These are phyloP conservation scores for Monosporozyma solicola DNA, from an alignment of 805 yeast genomes.

Conservation along the genomic window DNA sequence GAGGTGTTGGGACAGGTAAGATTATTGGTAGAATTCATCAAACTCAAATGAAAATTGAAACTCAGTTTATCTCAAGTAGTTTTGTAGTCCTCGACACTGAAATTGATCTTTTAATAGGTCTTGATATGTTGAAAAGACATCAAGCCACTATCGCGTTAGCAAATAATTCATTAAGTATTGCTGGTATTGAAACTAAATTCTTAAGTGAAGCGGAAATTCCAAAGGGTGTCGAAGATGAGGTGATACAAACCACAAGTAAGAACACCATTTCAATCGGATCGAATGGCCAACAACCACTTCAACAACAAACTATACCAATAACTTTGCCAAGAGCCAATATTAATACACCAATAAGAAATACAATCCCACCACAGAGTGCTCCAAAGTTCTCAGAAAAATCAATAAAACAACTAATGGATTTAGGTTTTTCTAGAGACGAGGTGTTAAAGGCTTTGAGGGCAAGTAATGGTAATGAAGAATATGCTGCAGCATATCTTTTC, in stretches of 20 bases:
- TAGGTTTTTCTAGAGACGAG: constrained; percentile 65
- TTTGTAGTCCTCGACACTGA: constrained; percentile 62
- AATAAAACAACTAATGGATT: constrained; percentile 42
- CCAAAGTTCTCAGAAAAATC: constrained; percentile 28
- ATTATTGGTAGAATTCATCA: constrained; percentile 82
- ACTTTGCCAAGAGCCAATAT: not conserved
- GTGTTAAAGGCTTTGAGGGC: constrained; percentile 55
- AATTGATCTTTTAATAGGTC: constrained; percentile 66
- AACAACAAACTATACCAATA: not conserved
- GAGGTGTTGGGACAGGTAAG: constrained; percentile 79
- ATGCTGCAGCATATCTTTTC: constrained; percentile 77
- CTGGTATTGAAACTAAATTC: constrained; percentile 64
- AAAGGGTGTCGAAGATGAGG: constrained; percentile 6
- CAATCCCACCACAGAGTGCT: not conserved
- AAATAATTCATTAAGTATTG: constrained; percentile 55
- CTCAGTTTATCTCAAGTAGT: constrained; percentile 52
- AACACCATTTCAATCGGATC: not conserved
- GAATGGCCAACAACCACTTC: not conserved
- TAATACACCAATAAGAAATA: not conserved
- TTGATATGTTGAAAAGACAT: constrained; percentile 86
- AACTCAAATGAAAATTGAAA: constrained; percentile 75
- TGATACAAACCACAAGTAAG: not conserved
- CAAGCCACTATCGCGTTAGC: constrained; percentile 73
- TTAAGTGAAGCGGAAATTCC: constrained; percentile 67
- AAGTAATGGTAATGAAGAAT: constrained; percentile 70